phyloP scores from a whole-genome alignment of 768 basidiomycete species.

The Hebeloma cylindrosporum region DNA sequence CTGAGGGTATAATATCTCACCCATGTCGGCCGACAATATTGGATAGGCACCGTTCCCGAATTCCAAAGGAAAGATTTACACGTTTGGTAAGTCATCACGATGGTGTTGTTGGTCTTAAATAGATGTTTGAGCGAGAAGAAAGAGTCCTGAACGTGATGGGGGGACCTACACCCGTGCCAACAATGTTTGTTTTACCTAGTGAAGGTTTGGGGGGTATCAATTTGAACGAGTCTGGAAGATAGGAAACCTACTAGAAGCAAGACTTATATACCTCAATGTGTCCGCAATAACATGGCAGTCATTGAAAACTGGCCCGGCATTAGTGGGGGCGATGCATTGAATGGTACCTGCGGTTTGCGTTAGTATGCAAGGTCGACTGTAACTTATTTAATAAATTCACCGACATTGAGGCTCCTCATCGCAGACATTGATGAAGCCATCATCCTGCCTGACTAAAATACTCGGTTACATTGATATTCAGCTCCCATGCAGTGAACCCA shows the following conservation, averaged over 20 bases:
- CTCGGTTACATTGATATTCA: too few relatives aligned
- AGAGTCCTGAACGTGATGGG: conserved; percentile 1
- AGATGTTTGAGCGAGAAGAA: background rate
- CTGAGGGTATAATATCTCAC: background rate
- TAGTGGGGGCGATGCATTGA: conserved; percentile 6
- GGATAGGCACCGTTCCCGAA: conserved; percentile 2
- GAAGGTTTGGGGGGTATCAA: too few relatives aligned
- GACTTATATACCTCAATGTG: conserved; percentile 11
- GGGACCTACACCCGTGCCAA: background rate
- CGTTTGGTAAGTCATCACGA: conserved; percentile 12
- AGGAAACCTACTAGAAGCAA: conserved; percentile 4
- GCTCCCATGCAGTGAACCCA: too few relatives aligned
- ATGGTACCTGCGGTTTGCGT: background rate
- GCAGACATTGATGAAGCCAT: too few relatives aligned
- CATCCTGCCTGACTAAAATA: too few relatives aligned
- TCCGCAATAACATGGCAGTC: conserved; percentile 15
- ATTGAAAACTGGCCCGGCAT: conserved; percentile 6
- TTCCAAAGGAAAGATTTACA: conserved; percentile 16
- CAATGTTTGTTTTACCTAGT: conserved; percentile 9
- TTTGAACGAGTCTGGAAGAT: background rate
- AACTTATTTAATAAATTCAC: too few relatives aligned
- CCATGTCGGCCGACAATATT: conserved; percentile 15
- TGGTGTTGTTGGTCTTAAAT: conserved; percentile 4
- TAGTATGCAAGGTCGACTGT: too few relatives aligned
- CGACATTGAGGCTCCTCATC: too few relatives aligned